Conservation (phyloP, 192 early-diverging fungal genomes). For the Coemansia asiatica region DNA sequence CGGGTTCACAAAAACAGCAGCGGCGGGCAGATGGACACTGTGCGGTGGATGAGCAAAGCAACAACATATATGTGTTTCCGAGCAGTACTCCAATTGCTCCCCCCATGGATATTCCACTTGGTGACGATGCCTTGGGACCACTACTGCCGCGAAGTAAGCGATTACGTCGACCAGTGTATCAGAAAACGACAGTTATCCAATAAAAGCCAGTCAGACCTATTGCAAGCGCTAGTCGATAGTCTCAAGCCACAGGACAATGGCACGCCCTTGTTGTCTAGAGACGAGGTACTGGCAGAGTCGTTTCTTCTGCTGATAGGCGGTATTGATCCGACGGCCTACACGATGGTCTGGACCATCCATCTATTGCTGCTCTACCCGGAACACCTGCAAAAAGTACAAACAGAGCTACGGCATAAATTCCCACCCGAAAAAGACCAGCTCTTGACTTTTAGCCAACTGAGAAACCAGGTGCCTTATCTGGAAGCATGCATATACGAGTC, state of each 20-base stretch:
- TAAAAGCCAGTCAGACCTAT: slow-evolving; percentile 6
- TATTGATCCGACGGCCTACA: slow-evolving; percentile 31
- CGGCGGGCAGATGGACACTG: neutral
- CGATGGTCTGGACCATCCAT: slow-evolving; percentile 39
- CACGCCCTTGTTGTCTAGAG: neutral
- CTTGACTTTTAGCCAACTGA: slow-evolving; percentile 5
- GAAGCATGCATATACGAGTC: slow-evolving; percentile 41
- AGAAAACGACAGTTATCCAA: slow-evolving; percentile 5
- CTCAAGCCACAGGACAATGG: slow-evolving; percentile 16
- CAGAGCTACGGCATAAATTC: slow-evolving; percentile 16
- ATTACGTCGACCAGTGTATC: slow-evolving; percentile 18
- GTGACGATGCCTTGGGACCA: slow-evolving; percentile 28
- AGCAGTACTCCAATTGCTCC: slow-evolving; percentile 20
- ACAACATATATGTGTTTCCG: slow-evolving; percentile 24
- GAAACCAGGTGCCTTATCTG: slow-evolving; percentile 11
- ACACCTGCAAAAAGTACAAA: neutral
- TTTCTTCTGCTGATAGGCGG: slow-evolving; percentile 31
- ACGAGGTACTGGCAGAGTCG: slow-evolving; percentile 36
- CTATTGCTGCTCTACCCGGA: slow-evolving; percentile 35
- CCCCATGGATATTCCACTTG: slow-evolving; percentile 11
- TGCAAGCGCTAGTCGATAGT: slow-evolving; percentile 41
- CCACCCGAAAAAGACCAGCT: neutral
- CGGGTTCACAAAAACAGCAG: neutral
- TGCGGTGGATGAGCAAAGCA: slow-evolving; percentile 24
- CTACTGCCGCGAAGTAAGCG: slow-evolving; percentile 6